Conservation (phyloP, 352 stramenopile genomes). For the Pythium sukuiense region DNA sequence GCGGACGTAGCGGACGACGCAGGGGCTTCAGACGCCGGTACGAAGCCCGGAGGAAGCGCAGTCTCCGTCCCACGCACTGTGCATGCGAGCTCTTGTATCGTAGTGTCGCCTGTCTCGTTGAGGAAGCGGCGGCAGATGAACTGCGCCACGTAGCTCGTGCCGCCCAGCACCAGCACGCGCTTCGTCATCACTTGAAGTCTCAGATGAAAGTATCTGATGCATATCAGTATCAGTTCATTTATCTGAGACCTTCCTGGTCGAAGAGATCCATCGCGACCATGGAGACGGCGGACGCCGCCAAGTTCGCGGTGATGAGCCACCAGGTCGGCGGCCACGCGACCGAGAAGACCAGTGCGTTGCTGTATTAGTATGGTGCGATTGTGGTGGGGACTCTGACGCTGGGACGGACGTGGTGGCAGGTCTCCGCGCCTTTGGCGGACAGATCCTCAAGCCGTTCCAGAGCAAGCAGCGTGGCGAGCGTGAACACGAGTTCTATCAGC, state of each 20-base stretch:
- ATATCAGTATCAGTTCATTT: not conserved
- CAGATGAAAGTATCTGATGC: slow-evolving; percentile 16
- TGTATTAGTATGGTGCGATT: too few species aligned
- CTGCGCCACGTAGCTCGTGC: slow-evolving; percentile 67
- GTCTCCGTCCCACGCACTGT: slow-evolving; percentile 32
- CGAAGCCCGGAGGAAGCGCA: slow-evolving; percentile 34
- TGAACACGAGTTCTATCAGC: slow-evolving; percentile 80
- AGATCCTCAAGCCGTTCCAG: slow-evolving; percentile 88
- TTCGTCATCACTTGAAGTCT: slow-evolving; percentile 13
- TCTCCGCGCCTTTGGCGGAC: slow-evolving; percentile 58
- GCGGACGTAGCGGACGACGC: not conserved
- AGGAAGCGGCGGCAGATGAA: slow-evolving; percentile 47
- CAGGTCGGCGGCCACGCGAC: slow-evolving; percentile 81
- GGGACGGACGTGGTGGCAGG: slow-evolving; percentile 32
- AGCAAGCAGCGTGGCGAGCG: slow-evolving; percentile 70
- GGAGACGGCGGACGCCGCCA: slow-evolving; percentile 11
- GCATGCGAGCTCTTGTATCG: slow-evolving; percentile 31
- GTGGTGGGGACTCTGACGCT: not conserved
- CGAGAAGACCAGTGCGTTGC: slow-evolving; percentile 55
- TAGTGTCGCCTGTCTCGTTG: not conserved
- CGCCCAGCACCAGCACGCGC: slow-evolving; percentile 57
- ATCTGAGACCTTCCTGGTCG: not conserved
- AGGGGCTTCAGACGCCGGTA: slow-evolving; percentile 7
- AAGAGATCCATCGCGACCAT: slow-evolving; percentile 12
- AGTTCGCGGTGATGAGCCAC: slow-evolving; percentile 61